A percentile compares a stretch with the other conserved stretches of the same genome.
Conservation (phyloP, 805 yeast genomes). For the Starmerella ratchasimensis region DNA sequence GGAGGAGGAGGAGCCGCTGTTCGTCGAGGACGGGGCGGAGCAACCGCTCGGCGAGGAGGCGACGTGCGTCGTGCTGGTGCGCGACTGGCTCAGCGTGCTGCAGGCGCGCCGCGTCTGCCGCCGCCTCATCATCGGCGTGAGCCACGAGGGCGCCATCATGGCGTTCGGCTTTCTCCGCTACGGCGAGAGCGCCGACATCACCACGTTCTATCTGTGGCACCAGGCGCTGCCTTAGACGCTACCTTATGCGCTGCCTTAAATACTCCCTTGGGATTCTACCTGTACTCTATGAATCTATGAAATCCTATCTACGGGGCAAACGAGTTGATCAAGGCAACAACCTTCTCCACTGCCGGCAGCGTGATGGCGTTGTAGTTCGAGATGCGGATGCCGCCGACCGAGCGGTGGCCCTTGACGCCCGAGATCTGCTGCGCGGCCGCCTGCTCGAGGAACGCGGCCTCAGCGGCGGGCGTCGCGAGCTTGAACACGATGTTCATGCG, state of each 20-base stretch:
- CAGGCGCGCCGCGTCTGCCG: slow-evolving; percentile 11
- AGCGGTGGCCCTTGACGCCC: slow-evolving; percentile 90
- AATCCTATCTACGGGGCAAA: too few relatives aligned
- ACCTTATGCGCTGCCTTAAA: too few relatives aligned
- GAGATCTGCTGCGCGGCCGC: slow-evolving; percentile 48
- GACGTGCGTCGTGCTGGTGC: slow-evolving; percentile 8
- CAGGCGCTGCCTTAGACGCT: too few relatives aligned
- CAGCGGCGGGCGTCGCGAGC: slow-evolving; percentile 45
- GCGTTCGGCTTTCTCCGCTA: slow-evolving; percentile 14
- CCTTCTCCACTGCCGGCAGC: slow-evolving; percentile 26
- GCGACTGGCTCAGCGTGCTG: slow-evolving; percentile 15
- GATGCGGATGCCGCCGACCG: slow-evolving; percentile 94
- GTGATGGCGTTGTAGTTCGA: slow-evolving; percentile 82
- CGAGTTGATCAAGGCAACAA: slow-evolving; percentile 12
- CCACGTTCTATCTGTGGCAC: slow-evolving; percentile 15
- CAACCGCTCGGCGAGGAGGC: background rate
- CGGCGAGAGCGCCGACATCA: slow-evolving; percentile 8
- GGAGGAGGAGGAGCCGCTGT: slow-evolving; percentile 4
- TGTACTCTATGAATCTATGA: too few relatives aligned
- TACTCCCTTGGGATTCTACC: too few relatives aligned
- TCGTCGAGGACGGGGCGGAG: slow-evolving; percentile 3
- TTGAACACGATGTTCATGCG: slow-evolving; percentile 91
- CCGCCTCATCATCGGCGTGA: slow-evolving; percentile 17
- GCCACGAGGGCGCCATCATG: slow-evolving; percentile 8
- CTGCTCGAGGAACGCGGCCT: slow-evolving; percentile 51